Evolutionary conservation across 192 early-diverging fungal genomes (phyloP).

Genomic region (Thamnidium elegans): DNA sequence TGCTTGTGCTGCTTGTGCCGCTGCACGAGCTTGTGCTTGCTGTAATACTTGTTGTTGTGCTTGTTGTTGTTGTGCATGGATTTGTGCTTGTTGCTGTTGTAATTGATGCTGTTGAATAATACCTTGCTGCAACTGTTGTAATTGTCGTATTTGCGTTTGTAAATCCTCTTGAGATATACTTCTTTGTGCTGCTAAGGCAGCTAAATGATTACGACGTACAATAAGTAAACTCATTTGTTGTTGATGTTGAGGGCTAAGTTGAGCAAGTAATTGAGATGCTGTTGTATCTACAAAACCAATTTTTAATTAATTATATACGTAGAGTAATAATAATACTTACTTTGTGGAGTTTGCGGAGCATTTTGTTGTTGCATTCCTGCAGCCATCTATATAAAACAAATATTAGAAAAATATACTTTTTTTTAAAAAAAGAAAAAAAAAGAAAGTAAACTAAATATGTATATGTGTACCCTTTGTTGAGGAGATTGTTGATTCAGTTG

Average conservation of each 20-base stretch:
- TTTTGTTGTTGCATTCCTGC: background rate
- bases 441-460: background rate
- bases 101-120: conserved; percentile 8
- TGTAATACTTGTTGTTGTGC: conserved; percentile 4
- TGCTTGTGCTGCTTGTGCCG: conserved; percentile 1
- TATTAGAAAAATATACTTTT: background rate
- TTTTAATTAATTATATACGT: too few species aligned
- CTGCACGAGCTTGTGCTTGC: conserved; percentile 15
- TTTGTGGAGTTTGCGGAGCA: background rate
- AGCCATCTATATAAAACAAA: background rate
- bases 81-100: conserved; percentile 14
- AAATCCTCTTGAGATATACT: conserved; percentile 6
- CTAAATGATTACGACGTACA: conserved; percentile 7
- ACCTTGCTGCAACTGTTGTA: conserved; percentile 8
- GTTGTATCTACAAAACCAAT: background rate
- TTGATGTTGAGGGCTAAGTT: conserved; percentile 15
- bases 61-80: conserved; percentile 3
- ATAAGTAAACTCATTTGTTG: conserved; percentile 3
- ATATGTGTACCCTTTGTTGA: conserved; percentile 2
- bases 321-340: background rate
- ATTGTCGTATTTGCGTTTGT: background rate
- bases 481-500: conserved; percentile 13
- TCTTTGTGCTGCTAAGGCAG: background rate
- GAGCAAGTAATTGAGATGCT: background rate
- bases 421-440: background rate